Base-by-base conservation (phyloP, 441 rosid species). In the Mallotus repandus region DNA sequence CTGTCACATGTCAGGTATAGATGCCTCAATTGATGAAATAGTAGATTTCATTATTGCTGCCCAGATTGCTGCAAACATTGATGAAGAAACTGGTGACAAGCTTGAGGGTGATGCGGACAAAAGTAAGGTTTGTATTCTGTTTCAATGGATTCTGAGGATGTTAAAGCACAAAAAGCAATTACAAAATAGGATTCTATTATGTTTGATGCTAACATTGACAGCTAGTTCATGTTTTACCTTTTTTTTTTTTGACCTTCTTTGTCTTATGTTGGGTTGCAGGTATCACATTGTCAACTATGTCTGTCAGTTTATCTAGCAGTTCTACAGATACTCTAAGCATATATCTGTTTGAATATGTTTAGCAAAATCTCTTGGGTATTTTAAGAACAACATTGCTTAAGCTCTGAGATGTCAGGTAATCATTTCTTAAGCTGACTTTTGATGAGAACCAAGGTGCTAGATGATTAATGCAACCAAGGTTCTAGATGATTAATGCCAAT, bases 11-110 rank as follows among this genome's bases (percentile, higher is more conserved):
- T 38, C 81, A 96, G 98, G 96, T 76, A 76, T 82, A 72, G 76
- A 85, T 70, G 86, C 90, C 19, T 81, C 87, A 21, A 55, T 93
- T 68, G 82, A 84, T 78, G 97, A 89, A 81, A 76, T 96, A 73
- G 96, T 93, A 68, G 99, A 96, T 79, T 93, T 88, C 82, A 91
- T 96, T 58, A 71, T 75, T 72, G 97, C 99, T 85, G 88, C 95
- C 74, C 97, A 91, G 63, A 81, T 88, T 81, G 92, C 95, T 38
- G 83, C 82, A 80, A 80, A 85, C 69, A 79, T 77, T 75, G 87
- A 81, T 21, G 83, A 85, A 32, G 91, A 83, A 71, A 63, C 79
- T 12, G 84, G 77, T 59, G 81, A 77, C 43, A 74, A 78, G 75
- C 72, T 70, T 64, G 64, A 78, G 78, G 73, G 46, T 65, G 75